Base-by-base conservation (phyloP, 2,329 filamentous ascomycete genomes). In the Ophiostoma montium region DNA sequence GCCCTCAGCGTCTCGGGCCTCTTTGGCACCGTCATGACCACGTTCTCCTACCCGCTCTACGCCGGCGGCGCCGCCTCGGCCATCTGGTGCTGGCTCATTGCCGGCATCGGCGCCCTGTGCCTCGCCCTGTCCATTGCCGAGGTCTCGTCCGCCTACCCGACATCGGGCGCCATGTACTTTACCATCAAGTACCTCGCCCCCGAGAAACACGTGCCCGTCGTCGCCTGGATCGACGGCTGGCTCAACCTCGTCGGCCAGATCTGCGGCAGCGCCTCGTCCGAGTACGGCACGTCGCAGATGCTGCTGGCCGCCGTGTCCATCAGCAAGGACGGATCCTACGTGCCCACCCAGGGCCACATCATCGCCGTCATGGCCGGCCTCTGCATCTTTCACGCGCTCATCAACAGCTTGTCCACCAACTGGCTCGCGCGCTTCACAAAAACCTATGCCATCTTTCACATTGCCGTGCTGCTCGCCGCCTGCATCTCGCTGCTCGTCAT, bases 401-500 rank as follows among this genome's bases (percentile, higher is more conserved):
- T 77, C 56, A 78, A 78, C 62, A 75, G 69, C 4, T 60, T 78
- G 46, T 70, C 71, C 9, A 78, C 75, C 0, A 69, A 68, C 50
- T 75, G 73, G 71, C 70, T 78, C 63, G 74, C 75, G 60, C 72
- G 72, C 55, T 70, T 78, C 62, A 74, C 74, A 51, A 74, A 72
- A 56, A 65, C 64, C 30, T 78, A 78, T 56, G 74, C 76, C 33
- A 68, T 77, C 50, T 74, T 78, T 61, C 74, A 78, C 58, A 67
- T 75, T 27, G 62, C 65, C 43, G 65, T 75, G 11, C 61, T 77
- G 1, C 57, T 76, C n/a, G 63, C 68, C 10, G 74, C 70, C 57
- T 67, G 66, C 51, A 69, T 74, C 55, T 67, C 72, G 12, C 64
- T 78, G 42, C 61, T 77, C 21, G 72, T 63, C 18, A 65, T 69